Evolutionary conservation across 164 flowering plant genomes (phyloP).

Genomic region (Aristolochia californica): DNA sequence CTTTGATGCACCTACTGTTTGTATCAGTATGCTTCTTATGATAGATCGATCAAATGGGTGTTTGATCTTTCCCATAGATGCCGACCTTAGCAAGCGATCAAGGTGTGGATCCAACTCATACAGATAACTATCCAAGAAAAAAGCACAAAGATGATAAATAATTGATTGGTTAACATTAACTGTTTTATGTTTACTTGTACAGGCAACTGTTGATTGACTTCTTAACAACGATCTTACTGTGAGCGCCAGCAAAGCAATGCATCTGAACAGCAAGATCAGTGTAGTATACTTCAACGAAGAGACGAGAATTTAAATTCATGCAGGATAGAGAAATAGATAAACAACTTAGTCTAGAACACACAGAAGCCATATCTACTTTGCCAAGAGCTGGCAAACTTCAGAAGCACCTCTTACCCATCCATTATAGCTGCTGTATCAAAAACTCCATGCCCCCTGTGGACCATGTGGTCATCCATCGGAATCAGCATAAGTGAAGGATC

Average conservation of each 20-base stretch:
- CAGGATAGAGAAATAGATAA: too few species aligned
- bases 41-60: constrained; percentile 52
- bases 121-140: constrained; percentile 35
- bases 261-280: too few species aligned
- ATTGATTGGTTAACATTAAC: too few species aligned
- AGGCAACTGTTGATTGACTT: too few species aligned
- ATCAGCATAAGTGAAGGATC: constrained; percentile 77
- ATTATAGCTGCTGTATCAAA: constrained; percentile 83
- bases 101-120: constrained; percentile 90
- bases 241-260: too few species aligned
- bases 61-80: constrained; percentile 59
- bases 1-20: constrained; percentile 67
- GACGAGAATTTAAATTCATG: too few species aligned
- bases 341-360: too few species aligned
- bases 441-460: constrained; percentile 93
- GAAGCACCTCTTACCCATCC: constrained; percentile 48
- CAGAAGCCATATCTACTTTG: too few species aligned
- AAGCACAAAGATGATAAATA: neutral
- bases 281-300: too few species aligned
- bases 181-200: too few species aligned
- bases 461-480: constrained; percentile 92
- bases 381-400: too few species aligned
- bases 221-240: too few species aligned
- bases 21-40: constrained; percentile 58
- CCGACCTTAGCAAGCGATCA: constrained; percentile 67